Evolutionary conservation across 2,329 filamentous ascomycete genomes (phyloP).

Genomic region (Orbilia oligospora): DNA sequence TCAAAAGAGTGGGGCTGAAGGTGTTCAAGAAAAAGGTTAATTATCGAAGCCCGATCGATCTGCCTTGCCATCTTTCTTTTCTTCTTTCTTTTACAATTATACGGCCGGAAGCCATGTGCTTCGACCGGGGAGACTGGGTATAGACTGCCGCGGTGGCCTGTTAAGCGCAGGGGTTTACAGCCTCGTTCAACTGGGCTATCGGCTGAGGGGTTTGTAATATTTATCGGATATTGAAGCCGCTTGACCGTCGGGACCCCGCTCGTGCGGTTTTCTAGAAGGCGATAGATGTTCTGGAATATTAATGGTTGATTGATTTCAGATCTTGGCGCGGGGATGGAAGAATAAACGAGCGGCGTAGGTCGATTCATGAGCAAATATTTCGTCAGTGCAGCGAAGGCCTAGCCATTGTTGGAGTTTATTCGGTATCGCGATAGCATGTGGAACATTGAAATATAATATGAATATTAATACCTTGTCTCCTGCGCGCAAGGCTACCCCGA

Average conservation of each 20-base stretch:
- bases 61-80: not conserved
- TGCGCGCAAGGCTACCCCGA: no score
- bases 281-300: not conserved
- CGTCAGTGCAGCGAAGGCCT: no score
- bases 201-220: not conserved
- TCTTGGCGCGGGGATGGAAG: conserved; percentile 9
- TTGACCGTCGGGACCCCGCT: conserved; percentile 33
- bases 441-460: no score
- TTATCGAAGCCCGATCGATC: conserved; percentile 24
- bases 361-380: not conserved
- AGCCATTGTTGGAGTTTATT: no score
- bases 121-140: conserved; percentile 17
- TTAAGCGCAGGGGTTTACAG: conserved; percentile 18
- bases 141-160: conserved; percentile 3
- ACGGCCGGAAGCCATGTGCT: conserved; percentile 28
- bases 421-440: no score
- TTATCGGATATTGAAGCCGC: conserved; percentile 38
- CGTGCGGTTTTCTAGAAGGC: conserved; percentile 2
- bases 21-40: conserved; percentile 1
- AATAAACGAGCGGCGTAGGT: conserved; percentile 1
- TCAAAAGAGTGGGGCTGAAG: conserved; percentile 12
- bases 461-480: no score
- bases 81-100: not conserved
- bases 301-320: not conserved
- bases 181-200: not conserved